These are phyloP conservation scores for Flaveria brownii DNA, from an alignment of 129 eudicot species.

Conservation along the genomic window DNA sequence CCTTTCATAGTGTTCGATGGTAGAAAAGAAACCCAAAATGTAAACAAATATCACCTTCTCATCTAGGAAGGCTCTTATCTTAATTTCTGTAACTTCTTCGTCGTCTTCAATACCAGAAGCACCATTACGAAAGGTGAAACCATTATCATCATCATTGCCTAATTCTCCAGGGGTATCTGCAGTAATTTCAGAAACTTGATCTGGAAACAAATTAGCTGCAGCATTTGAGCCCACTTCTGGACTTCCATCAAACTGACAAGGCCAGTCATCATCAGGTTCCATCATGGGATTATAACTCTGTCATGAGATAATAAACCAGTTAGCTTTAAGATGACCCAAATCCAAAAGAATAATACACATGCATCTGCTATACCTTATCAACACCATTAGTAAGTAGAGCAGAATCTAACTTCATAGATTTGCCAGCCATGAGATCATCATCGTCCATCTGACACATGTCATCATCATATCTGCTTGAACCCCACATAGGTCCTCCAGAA, in stretches of 20 bases:
- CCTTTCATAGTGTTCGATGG: background rate
- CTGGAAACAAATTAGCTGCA: constrained; percentile 30
- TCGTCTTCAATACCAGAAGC: constrained; percentile 71
- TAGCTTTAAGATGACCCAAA: constrained; percentile 7
- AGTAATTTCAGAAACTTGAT: constrained; percentile 38
- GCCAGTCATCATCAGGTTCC: constrained; percentile 89
- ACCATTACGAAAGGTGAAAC: constrained; percentile 77
- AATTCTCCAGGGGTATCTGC: constrained; percentile 34
- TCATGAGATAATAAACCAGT: background rate
- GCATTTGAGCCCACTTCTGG: constrained; percentile 53
- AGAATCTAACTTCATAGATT: constrained; percentile 48
- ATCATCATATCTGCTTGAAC: constrained; percentile 60
- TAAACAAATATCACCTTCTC: constrained; percentile 57
- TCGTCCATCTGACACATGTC: constrained; percentile 96
- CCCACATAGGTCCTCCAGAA: constrained; percentile 58
- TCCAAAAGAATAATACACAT: background rate
- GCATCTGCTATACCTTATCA: constrained; percentile 57
- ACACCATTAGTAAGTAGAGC: constrained; percentile 39
- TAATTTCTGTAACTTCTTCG: constrained; percentile 82
- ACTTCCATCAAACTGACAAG: constrained; percentile 77
- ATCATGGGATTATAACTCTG: constrained; percentile 91
- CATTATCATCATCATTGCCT: constrained; percentile 44
- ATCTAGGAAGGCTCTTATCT: constrained; percentile 78
- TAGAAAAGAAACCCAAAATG: background rate
- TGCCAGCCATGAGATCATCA: constrained; percentile 53